These are phyloP conservation scores for Solanum boliviense DNA, from an alignment of 257 asterid genomes.

Conservation along the genomic window DNA sequence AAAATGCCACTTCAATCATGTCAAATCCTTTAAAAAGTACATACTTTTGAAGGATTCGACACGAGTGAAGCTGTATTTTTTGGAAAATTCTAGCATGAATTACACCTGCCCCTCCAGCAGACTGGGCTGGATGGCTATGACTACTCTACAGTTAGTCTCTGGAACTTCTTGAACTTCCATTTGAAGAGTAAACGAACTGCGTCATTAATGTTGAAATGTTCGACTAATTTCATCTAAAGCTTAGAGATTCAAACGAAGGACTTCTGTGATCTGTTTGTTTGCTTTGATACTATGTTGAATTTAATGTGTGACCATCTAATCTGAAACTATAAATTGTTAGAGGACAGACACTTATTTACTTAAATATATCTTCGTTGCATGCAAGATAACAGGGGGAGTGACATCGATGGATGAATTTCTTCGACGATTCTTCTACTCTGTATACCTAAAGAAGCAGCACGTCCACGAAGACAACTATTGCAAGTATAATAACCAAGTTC, in stretches of 20 bases:
- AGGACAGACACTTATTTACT: background rate
- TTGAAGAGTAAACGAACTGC: background rate
- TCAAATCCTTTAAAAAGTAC: background rate
- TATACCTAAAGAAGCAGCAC: constrained; percentile 37
- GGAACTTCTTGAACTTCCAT: background rate
- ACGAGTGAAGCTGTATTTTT: background rate
- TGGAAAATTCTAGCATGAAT: background rate
- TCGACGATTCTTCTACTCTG: constrained; percentile 44
- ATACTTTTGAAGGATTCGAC: background rate
- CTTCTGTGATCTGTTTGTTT: background rate
- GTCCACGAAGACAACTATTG: constrained; percentile 73
- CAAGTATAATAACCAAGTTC: constrained; percentile 77
- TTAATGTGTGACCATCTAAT: background rate
- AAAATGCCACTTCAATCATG: background rate
- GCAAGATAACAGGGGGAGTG: constrained; percentile 51
- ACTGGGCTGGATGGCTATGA: background rate
- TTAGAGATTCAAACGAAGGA: background rate
- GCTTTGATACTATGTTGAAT: background rate
- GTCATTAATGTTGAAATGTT: background rate
- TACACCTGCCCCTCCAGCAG: background rate
- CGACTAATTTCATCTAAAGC: background rate
- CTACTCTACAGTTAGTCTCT: background rate
- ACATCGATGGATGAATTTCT: constrained; percentile 90
- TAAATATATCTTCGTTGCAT: background rate
- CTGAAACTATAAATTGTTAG: background rate